Conservation (phyloP, 495 filamentous ascomycete genomes). For the Penicillium argentinense region DNA sequence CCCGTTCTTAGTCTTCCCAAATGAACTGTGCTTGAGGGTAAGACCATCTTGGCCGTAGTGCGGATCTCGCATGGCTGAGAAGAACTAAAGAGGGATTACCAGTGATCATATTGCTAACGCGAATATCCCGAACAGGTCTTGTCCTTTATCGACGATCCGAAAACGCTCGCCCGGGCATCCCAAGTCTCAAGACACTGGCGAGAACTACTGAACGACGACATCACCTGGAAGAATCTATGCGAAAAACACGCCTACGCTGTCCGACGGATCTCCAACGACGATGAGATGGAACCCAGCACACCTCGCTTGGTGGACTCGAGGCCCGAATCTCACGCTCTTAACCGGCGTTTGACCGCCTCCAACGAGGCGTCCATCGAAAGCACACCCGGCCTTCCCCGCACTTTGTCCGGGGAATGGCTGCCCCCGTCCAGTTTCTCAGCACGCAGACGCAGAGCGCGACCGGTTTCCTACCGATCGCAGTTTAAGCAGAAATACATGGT, state of each 20-base stretch:
- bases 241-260: constrained; percentile 81
- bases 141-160: constrained; percentile 92
- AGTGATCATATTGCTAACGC: no score
- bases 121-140: no score
- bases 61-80: no score
- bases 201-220: constrained; percentile 91
- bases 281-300: constrained; percentile 39
- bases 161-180: constrained; percentile 84
- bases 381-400: constrained; percentile 31
- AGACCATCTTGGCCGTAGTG: no score
- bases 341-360: constrained; percentile 30
- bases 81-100: no score
- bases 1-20: constrained; percentile 84
- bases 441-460: constrained; percentile 42
- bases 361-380: constrained; percentile 27
- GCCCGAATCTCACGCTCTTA: constrained; percentile 19
- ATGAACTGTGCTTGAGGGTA: constrained; percentile 88
- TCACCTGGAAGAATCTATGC: constrained; percentile 96
- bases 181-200: constrained; percentile 92
- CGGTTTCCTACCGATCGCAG: constrained; percentile 83
- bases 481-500: constrained; percentile 98
- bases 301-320: constrained; percentile 23
- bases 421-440: constrained; percentile 29
- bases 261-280: constrained; percentile 58
- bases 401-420: constrained; percentile 38